These are phyloP conservation scores for Hortaea sp. DNA, from an alignment of 2,329 filamentous ascomycete species.

Conservation along the genomic window DNA sequence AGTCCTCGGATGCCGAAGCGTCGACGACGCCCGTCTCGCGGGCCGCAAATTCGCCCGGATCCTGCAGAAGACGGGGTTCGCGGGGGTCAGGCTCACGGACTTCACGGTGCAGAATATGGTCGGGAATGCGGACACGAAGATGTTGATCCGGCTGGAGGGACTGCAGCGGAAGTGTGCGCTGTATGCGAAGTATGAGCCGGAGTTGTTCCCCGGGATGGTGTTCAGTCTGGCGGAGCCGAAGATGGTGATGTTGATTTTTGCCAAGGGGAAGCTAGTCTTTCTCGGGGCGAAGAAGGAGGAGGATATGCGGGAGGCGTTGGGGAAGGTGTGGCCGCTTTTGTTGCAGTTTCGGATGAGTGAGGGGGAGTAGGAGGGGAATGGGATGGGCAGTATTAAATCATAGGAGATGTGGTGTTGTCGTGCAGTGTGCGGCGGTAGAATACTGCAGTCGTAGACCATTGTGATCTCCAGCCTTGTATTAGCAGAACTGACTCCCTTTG, in stretches of 20 bases:
- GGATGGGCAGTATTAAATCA: background rate
- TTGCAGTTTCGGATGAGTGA: conserved; percentile 2
- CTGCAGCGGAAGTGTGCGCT: conserved; percentile 60
- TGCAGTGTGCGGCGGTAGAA: too few relatives aligned
- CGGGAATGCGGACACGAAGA: conserved; percentile 83
- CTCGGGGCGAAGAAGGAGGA: conserved; percentile 81
- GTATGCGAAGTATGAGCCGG: conserved; percentile 84
- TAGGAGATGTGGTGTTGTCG: too few relatives aligned
- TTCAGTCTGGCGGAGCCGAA: conserved; percentile 92
- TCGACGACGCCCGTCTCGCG: conserved; percentile 79
- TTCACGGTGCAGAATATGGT: conserved; percentile 95
- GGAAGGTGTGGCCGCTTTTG: conserved; percentile 6
- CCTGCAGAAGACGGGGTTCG: conserved; percentile 84
- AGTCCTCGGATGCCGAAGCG: conserved; percentile 81
- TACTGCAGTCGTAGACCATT: too few relatives aligned
- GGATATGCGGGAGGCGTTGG: conserved; percentile 47
- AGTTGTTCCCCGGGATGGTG: conserved; percentile 81
- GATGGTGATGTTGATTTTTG: conserved; percentile 48
- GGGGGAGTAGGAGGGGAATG: background rate
- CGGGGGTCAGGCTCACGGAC: conserved; percentile 73
- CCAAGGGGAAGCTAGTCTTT: conserved; percentile 80
- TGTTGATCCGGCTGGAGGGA: conserved; percentile 77
- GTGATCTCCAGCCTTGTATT: too few relatives aligned
- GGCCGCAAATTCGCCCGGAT: conserved; percentile 82
- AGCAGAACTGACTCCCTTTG: too few relatives aligned